phyloP scores from a whole-genome alignment of 2,329 filamentous ascomycete genomes.

The Monilinia polystroma region DNA sequence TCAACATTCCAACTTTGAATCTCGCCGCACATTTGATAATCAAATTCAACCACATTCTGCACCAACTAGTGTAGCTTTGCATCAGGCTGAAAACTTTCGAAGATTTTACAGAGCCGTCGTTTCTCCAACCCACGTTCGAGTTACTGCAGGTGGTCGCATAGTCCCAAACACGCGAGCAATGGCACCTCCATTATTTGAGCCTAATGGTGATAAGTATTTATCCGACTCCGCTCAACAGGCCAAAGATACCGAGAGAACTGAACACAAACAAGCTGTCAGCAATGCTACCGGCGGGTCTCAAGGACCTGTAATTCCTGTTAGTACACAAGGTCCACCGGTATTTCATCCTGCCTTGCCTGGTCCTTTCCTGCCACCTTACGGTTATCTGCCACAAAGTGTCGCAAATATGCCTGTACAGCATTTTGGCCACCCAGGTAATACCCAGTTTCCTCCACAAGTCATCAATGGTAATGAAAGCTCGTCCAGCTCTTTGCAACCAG shows the following conservation, averaged over 20 bases:
- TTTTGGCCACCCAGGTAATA: conserved; percentile 23
- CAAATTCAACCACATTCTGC: conserved; percentile 49
- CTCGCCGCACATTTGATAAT: conserved; percentile 36
- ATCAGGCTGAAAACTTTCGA: conserved; percentile 65
- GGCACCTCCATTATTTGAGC: conserved; percentile 34
- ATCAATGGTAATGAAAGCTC: conserved; percentile 1
- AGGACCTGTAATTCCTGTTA: not conserved
- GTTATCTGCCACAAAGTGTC: conserved; percentile 25
- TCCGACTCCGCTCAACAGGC: conserved; percentile 30
- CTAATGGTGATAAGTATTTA: conserved; percentile 33
- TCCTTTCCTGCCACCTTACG: conserved; percentile 28
- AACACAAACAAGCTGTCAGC: conserved; percentile 13
- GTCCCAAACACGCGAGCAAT: conserved; percentile 59
- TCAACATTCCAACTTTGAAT: conserved; percentile 33
- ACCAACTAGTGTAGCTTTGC: conserved; percentile 52
- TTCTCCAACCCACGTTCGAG: conserved; percentile 64
- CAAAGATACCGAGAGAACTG: conserved; percentile 6
- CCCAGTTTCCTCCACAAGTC: conserved; percentile 3
- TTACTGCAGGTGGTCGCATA: conserved; percentile 65
- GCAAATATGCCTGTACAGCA: not conserved
- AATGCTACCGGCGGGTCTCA: conserved; percentile 13
- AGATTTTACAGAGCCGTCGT: conserved; percentile 67
- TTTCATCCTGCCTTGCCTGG: conserved; percentile 28
- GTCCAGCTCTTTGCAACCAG: conserved; percentile 25
- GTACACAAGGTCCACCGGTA: conserved; percentile 17